These are phyloP conservation scores for Chrysanthemum lavandulifolium DNA, from an alignment of 129 eudicot genomes.

Conservation along the genomic window DNA sequence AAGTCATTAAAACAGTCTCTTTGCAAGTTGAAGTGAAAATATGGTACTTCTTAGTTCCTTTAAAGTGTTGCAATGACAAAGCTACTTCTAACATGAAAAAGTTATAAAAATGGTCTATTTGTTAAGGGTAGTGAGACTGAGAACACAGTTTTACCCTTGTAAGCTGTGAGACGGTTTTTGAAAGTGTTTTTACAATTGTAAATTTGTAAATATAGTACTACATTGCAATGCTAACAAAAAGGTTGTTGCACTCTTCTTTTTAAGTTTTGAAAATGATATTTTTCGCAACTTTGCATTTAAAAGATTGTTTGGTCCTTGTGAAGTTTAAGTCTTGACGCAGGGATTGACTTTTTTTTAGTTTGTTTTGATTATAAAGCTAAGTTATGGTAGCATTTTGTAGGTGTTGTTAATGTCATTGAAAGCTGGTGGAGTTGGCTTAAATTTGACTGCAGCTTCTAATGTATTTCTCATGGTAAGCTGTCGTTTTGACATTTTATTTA, in stretches of 20 bases:
- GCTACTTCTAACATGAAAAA: background rate
- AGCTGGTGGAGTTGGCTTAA: slow-evolving; percentile 95
- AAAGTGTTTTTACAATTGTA: background rate
- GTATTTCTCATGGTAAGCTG: slow-evolving; percentile 76
- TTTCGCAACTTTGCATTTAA: slow-evolving; percentile 1
- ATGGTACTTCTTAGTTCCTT: background rate
- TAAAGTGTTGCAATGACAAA: background rate
- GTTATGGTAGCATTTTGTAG: slow-evolving; percentile 29
- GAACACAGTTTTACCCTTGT: slow-evolving; percentile 3
- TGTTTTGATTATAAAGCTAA: slow-evolving; percentile 15
- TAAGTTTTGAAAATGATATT: background rate
- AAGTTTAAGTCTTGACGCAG: background rate
- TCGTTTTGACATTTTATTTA: slow-evolving; percentile 17
- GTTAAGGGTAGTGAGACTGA: background rate
- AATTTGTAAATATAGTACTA: background rate
- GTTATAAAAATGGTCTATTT: background rate
- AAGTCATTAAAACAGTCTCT: slow-evolving; percentile 1
- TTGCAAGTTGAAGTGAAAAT: background rate
- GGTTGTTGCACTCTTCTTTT: background rate
- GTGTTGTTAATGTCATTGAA: slow-evolving; percentile 72
- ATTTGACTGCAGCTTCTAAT: slow-evolving; percentile 84
- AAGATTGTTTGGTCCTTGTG: slow-evolving; percentile 8
- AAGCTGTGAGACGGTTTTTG: background rate
- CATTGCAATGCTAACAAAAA: background rate
- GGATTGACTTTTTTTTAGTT: slow-evolving; percentile 11